These are phyloP conservation scores for Rhododendron henanense DNA, from an alignment of 148 eudicot species.

Conservation along the genomic window DNA sequence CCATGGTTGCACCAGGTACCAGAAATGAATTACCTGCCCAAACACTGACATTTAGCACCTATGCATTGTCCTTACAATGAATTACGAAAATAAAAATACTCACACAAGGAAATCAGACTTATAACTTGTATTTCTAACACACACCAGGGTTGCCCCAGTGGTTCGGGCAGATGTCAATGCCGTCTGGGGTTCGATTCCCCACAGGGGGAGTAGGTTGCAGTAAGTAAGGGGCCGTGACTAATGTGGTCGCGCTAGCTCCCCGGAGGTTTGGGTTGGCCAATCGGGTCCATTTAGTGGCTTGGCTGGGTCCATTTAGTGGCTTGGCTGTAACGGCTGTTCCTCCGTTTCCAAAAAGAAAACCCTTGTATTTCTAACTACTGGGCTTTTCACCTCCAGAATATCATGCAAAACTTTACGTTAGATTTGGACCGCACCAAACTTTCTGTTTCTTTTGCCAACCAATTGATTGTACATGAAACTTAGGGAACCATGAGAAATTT, in stretches of 20 bases:
- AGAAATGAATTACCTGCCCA: slow-evolving; percentile 61
- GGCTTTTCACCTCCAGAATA: background rate
- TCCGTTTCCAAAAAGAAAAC: too few species aligned
- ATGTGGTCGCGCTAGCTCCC: too few species aligned
- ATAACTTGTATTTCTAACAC: background rate
- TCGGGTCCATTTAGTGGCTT: too few species aligned
- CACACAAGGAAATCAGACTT: background rate
- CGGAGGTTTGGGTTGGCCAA: too few species aligned
- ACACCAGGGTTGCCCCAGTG: too few species aligned
- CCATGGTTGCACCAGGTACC: slow-evolving; percentile 90
- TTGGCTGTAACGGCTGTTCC: too few species aligned
- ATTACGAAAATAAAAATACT: background rate
- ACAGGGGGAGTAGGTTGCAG: too few species aligned
- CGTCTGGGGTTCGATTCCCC: too few species aligned
- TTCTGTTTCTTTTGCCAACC: background rate
- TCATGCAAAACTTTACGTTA: background rate
- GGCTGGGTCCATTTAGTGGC: too few species aligned
- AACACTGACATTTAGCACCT: background rate
- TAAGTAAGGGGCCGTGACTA: too few species aligned
- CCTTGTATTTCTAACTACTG: background rate
- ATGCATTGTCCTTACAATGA: background rate
- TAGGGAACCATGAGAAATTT: too few species aligned
- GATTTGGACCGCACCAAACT: background rate
- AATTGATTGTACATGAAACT: background rate
- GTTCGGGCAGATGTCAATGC: too few species aligned